phyloP scores from a whole-genome alignment of 2,329 filamentous ascomycete genomes.

The Fusarium pininemorale region DNA sequence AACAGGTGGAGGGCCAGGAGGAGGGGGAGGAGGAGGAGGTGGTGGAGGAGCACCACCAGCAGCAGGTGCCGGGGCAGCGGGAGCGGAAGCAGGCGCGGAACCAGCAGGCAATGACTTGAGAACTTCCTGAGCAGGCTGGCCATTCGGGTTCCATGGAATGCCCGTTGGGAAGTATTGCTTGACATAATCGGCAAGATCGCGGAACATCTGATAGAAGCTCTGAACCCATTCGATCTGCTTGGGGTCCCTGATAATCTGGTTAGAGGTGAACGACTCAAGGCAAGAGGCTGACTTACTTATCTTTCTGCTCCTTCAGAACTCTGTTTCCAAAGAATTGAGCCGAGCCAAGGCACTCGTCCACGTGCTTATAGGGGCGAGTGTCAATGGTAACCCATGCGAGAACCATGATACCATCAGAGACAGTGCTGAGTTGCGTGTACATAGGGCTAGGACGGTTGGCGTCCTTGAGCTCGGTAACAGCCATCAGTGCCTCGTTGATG shows the following conservation, averaged over 20 bases:
- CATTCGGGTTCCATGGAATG: slow-evolving; percentile 85
- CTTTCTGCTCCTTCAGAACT: slow-evolving; percentile 90
- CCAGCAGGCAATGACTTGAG: slow-evolving; percentile 61
- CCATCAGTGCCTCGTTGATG: slow-evolving; percentile 82
- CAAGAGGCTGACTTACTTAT: slow-evolving; percentile 53
- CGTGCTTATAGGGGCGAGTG: slow-evolving; percentile 82
- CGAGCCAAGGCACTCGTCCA: slow-evolving; percentile 82
- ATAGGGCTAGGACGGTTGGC: slow-evolving; percentile 78
- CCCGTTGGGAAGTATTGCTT: slow-evolving; percentile 84
- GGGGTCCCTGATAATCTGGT: slow-evolving; percentile 66
- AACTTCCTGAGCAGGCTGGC: slow-evolving; percentile 75
- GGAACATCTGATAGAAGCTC: slow-evolving; percentile 91
- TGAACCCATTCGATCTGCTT: slow-evolving; percentile 89
- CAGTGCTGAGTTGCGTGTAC: slow-evolving; percentile 85
- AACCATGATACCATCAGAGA: slow-evolving; percentile 89
- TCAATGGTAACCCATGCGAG: slow-evolving; percentile 92
- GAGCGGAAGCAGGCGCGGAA: slow-evolving; percentile 44
- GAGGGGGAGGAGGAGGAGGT: slow-evolving; percentile 54
- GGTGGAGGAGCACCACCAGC: slow-evolving; percentile 67
- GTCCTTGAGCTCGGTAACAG: slow-evolving; percentile 83
- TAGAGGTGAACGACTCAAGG: not conserved
- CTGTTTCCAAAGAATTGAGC: slow-evolving; percentile 96
- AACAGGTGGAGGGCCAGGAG: slow-evolving; percentile 74
- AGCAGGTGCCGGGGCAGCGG: slow-evolving; percentile 48
- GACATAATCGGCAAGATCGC: slow-evolving; percentile 82